A percentile compares a stretch with the other conserved stretches of the same genome.
Evolutionary conservation across 2,329 filamentous ascomycete genomes (phyloP).

Genomic region (Hymenoscyphus scutula): DNA sequence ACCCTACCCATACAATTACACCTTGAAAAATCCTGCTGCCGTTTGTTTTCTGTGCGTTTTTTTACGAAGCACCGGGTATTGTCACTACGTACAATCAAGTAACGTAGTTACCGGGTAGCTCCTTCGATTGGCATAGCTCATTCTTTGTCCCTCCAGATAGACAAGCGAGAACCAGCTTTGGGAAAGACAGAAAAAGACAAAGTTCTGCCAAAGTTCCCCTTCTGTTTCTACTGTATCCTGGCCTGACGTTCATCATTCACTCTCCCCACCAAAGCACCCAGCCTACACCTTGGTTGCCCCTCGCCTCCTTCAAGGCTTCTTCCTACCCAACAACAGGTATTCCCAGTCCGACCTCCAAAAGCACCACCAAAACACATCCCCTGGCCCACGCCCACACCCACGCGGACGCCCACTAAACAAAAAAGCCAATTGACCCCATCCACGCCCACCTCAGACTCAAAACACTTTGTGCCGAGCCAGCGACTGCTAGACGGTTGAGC

Average conservation of each 20-base stretch:
- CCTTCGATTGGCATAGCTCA: background rate
- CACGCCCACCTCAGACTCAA: background rate
- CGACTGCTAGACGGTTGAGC: background rate
- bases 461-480: background rate
- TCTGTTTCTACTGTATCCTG: background rate
- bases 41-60: background rate
- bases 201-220: background rate
- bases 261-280: too few species aligned
- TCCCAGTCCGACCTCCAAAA: too few species aligned
- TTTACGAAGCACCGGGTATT: background rate
- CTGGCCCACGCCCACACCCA: background rate
- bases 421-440: background rate
- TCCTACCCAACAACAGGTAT: background rate
- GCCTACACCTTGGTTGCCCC: background rate
- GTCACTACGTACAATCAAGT: slow-evolving; percentile 2
- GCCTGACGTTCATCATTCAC: slow-evolving; percentile 2
- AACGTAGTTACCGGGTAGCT: background rate
- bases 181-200: background rate
- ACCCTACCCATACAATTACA: background rate
- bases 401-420: background rate
- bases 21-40: background rate
- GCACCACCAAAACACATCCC: background rate
- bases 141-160: background rate
- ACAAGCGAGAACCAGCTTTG: background rate
- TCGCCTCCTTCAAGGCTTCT: background rate